Evolutionary conservation across 192 early-diverging fungal genomes (phyloP).

Genomic region (Gigaspora rosea): DNA sequence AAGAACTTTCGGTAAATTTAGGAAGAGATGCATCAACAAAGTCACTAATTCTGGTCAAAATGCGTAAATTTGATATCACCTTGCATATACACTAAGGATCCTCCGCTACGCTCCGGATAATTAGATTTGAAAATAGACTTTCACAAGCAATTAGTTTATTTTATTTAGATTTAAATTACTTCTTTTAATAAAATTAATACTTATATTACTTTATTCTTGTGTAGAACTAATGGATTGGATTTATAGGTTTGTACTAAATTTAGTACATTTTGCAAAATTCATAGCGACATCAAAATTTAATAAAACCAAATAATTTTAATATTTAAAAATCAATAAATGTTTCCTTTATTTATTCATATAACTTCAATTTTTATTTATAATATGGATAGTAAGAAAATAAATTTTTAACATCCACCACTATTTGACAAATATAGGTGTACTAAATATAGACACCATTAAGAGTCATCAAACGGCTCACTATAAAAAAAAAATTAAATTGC

Average conservation of each 20-base stretch:
- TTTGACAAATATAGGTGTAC: slow-evolving; percentile 5
- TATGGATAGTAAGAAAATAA: not conserved
- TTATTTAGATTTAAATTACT: too few species aligned
- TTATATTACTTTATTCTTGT: too few species aligned
- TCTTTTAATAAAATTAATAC: too few species aligned
- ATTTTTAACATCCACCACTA: not conserved
- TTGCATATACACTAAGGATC: too few species aligned
- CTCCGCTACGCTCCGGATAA: too few species aligned
- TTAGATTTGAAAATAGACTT: too few species aligned
- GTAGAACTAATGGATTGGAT: not conserved
- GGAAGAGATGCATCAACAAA: too few species aligned
- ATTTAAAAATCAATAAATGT: slow-evolving; percentile 5
- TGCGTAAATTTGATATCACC: too few species aligned
- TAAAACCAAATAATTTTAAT: not conserved
- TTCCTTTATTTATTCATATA: slow-evolving; percentile 1
- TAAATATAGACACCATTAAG: slow-evolving; percentile 2
- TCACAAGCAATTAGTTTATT: too few species aligned
- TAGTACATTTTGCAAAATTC: slow-evolving; percentile 9
- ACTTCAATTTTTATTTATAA: slow-evolving; percentile 6
- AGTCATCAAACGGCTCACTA: not conserved
- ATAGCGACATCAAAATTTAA: slow-evolving; percentile 10
- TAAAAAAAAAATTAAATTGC: not conserved
- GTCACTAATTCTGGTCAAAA: too few species aligned
- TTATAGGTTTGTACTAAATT: not conserved
- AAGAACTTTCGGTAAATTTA: too few species aligned